Conservation (phyloP, 2,329 filamentous ascomycete genomes). For the Exophiala mesophila region DNA sequence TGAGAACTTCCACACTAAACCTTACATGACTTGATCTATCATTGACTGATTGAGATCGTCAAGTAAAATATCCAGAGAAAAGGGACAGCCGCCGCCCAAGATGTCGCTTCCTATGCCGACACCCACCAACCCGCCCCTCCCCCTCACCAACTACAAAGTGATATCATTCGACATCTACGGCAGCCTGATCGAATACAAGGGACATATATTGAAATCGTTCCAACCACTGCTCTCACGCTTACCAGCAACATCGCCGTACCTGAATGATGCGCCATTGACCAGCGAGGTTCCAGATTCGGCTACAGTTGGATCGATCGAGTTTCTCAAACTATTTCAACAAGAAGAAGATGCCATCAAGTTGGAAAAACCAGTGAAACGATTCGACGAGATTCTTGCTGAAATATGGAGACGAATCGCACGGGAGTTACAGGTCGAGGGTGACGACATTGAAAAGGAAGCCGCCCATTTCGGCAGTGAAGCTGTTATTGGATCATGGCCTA, state of each 20-base stretch:
- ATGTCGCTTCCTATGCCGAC: conserved; percentile 24
- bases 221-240: conserved; percentile 32
- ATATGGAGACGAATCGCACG: conserved; percentile 36
- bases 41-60: too few species aligned
- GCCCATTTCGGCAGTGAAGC: conserved; percentile 41
- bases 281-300: conserved; percentile 18
- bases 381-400: conserved; percentile 55
- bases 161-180: conserved; percentile 77
- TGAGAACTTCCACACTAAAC: too few species aligned
- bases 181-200: conserved; percentile 73
- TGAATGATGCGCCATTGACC: conserved; percentile 29
- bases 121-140: conserved; percentile 21
- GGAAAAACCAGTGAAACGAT: conserved; percentile 52
- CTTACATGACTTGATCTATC: too few species aligned
- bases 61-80: too few species aligned
- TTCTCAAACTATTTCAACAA: conserved; percentile 42
- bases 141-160: conserved; percentile 30
- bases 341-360: conserved; percentile 49
- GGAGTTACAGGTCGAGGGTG: conserved; percentile 27
- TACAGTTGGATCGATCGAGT: conserved; percentile 32
- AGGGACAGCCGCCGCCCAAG: too few species aligned
- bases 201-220: conserved; percentile 56
- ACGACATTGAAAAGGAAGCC: conserved; percentile 34
- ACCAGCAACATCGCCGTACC: conserved; percentile 21
- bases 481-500: conserved; percentile 49